phyloP scores from a whole-genome alignment of 441 rosid genomes.

The Corymbia citriodora region DNA sequence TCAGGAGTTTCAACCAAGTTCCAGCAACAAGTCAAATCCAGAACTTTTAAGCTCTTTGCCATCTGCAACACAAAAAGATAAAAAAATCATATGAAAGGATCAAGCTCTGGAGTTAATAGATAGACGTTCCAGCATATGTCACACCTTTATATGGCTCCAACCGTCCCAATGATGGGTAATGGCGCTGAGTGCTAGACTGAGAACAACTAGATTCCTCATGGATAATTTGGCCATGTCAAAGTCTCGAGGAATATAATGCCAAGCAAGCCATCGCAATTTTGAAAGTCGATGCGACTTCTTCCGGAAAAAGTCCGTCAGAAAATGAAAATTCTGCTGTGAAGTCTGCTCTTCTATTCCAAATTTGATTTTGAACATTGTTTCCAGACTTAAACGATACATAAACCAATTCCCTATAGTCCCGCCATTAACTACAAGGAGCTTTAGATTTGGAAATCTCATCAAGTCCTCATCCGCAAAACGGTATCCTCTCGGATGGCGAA shows the following conservation, averaged over 20 bases:
- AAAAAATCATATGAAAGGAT: background rate
- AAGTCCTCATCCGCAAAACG: background rate
- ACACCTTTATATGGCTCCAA: background rate
- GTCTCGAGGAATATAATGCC: background rate
- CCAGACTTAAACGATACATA: no score
- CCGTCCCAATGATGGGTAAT: background rate
- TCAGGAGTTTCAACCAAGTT: background rate
- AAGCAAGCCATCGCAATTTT: background rate
- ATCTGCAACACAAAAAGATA: background rate
- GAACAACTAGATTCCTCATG: background rate
- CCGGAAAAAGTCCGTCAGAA: background rate
- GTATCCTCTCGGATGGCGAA: accelerated
- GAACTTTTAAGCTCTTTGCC: background rate
- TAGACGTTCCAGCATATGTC: background rate
- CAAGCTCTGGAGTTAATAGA: no score
- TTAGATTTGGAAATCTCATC: background rate
- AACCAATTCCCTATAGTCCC: accelerated
- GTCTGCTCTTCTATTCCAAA: no score
- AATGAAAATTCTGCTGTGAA: no score
- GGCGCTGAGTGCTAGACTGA: background rate
- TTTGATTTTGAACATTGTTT: no score
- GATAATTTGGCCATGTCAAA: background rate
- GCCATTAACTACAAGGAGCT: background rate
- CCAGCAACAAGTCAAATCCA: background rate
- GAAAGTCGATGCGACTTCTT: background rate